A percentile compares a stretch with the other conserved stretches of the same genome.
Conservation (phyloP, 352 stramenopile species). For the Pythium dissimile region DNA sequence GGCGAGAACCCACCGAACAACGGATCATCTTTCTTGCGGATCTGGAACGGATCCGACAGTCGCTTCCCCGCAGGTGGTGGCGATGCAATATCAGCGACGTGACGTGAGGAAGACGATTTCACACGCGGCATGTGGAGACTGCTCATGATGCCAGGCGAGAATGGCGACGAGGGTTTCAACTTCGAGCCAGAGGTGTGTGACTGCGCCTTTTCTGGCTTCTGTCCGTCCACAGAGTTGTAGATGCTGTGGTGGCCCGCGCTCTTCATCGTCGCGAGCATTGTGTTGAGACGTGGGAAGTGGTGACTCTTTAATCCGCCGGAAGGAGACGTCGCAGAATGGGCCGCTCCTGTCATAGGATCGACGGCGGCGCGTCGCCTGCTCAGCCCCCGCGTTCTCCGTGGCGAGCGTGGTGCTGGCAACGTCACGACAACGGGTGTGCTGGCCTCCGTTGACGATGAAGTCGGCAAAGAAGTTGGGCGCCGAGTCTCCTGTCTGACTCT, state of each 20-base stretch:
- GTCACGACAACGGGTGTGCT: background rate
- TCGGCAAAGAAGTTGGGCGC: background rate
- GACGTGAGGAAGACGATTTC: slow-evolving; percentile 18
- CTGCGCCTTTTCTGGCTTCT: background rate
- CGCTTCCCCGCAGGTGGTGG: slow-evolving; percentile 5
- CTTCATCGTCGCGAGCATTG: slow-evolving; percentile 22
- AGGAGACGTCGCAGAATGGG: background rate
- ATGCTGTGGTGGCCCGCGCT: background rate
- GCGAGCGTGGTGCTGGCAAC: background rate
- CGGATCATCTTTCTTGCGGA: slow-evolving; percentile 17
- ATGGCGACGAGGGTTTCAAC: background rate
- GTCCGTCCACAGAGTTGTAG: background rate
- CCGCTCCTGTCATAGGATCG: background rate
- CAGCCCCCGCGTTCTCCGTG: background rate
- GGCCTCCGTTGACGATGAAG: background rate
- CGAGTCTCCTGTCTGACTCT: background rate
- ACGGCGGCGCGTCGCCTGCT: slow-evolving; percentile 6
- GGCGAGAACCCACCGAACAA: slow-evolving; percentile 12
- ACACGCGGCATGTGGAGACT: slow-evolving; percentile 18
- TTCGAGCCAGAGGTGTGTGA: background rate
- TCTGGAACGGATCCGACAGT: slow-evolving; percentile 21
- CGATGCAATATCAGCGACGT: background rate
- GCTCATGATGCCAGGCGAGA: slow-evolving; percentile 20
- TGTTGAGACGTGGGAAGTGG: slow-evolving; percentile 19
- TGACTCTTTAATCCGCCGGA: background rate